These are phyloP conservation scores for Chloropicon primus DNA, from an alignment of 139 green algal genomes.

Conservation along the genomic window DNA sequence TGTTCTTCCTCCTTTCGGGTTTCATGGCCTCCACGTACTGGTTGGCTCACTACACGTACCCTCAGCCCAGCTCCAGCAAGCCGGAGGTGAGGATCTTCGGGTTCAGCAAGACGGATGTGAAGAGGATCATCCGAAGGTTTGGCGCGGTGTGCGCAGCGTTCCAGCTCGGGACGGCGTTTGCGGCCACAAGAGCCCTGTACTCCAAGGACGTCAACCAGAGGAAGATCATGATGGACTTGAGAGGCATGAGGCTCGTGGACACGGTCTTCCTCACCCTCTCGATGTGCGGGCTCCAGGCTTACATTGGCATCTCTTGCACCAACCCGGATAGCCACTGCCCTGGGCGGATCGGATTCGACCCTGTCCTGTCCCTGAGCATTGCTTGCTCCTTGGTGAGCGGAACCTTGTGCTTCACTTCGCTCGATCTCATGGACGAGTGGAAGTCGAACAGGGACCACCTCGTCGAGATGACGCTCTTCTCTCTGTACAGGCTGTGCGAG, in stretches of 20 bases:
- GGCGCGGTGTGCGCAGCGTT: constrained; percentile 15
- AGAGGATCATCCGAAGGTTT: constrained; percentile 10
- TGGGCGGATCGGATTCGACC: constrained; percentile 12
- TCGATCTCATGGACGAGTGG: constrained; percentile 22
- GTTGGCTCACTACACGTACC: constrained; percentile 25
- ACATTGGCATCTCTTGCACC: constrained; percentile 17
- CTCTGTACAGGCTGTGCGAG: constrained; percentile 17
- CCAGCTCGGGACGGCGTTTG: constrained; percentile 27
- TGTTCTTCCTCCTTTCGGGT: constrained; percentile 13
- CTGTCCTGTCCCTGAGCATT: constrained; percentile 8
- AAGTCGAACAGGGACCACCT: constrained; percentile 4
- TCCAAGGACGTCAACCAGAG: constrained; percentile 15
- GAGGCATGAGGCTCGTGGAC: constrained; percentile 27
- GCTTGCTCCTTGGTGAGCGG: constrained; percentile 5
- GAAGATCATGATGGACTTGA: constrained; percentile 26
- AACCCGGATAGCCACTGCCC: constrained; percentile 3
- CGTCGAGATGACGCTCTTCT: constrained; percentile 11
- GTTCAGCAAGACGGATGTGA: constrained; percentile 13
- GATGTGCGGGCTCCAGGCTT: constrained; percentile 17
- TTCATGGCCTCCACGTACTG: constrained; percentile 17
- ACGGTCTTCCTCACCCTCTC: constrained; percentile 22
- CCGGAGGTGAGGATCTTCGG: constrained; percentile 11
- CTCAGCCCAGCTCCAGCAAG: background rate
- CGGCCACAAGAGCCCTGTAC: constrained; percentile 16
- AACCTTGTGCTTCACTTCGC: constrained; percentile 17